Conservation (phyloP, 2,329 filamentous ascomycete genomes). For the Lachnellula willkommii region DNA sequence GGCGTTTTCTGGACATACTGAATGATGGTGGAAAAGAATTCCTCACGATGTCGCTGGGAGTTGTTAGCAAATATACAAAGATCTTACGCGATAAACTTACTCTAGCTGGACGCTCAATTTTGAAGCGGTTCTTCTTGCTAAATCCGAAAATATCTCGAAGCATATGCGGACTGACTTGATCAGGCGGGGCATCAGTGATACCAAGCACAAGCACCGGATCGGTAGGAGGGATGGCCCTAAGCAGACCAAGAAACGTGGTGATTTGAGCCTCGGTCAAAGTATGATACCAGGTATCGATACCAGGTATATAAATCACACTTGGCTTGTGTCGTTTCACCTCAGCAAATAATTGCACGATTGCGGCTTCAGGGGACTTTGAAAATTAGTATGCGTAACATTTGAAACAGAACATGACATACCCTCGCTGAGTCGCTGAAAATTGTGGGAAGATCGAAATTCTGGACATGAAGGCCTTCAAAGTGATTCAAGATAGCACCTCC, state of each 20-base stretch:
- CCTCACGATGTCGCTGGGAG: conserved; percentile 54
- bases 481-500: conserved; percentile 80
- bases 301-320: conserved; percentile 90
- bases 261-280: conserved; percentile 59
- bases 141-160: conserved; percentile 79
- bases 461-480: conserved; percentile 89
- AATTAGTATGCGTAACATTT: conserved; percentile 8
- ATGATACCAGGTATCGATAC: conserved; percentile 79
- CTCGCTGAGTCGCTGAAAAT: conserved; percentile 77
- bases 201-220: conserved; percentile 85
- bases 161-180: conserved; percentile 57
- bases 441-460: conserved; percentile 87
- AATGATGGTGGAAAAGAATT: conserved; percentile 74
- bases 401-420: conserved; percentile 39
- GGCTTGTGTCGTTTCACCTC: conserved; percentile 94
- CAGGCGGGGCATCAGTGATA: conserved; percentile 67
- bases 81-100: conserved; percentile 37
- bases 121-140: conserved; percentile 70
- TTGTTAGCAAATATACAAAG: conserved; percentile 26
- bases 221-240: conserved; percentile 78
- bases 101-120: conserved; percentile 61
- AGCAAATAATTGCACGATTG: conserved; percentile 82
- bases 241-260: conserved; percentile 75
- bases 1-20: conserved; percentile 75
- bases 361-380: conserved; percentile 56